Evolutionary conservation across 495 filamentous ascomycete genomes (phyloP).

Genomic region (Neurospora sp.): DNA sequence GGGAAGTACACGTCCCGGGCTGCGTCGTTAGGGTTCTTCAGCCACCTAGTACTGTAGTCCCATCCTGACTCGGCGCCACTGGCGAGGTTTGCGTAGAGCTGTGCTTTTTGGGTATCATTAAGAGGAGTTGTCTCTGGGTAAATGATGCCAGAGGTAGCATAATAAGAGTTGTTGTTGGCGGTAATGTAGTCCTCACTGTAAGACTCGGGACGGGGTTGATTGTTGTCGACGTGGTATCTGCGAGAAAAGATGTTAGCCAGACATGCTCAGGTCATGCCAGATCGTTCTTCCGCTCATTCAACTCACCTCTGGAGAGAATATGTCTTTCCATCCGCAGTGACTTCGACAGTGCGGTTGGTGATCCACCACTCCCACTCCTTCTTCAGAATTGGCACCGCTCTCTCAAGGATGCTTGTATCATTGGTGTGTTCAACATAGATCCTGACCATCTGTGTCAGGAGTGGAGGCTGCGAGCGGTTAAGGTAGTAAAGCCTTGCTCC

Average conservation of each 20-base stretch:
- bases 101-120: slow-evolving; percentile 27
- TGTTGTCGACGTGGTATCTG: slow-evolving; percentile 38
- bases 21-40: slow-evolving; percentile 33
- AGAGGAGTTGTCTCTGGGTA: slow-evolving; percentile 32
- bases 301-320: slow-evolving; percentile 34
- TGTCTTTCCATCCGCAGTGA: slow-evolving; percentile 23
- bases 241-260: background rate
- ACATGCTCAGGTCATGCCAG: background rate
- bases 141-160: slow-evolving; percentile 34
- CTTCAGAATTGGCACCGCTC: slow-evolving; percentile 36
- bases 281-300: background rate
- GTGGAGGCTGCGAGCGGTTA: slow-evolving; percentile 38
- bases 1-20: slow-evolving; percentile 39
- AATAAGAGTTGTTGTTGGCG: slow-evolving; percentile 37
- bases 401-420: slow-evolving; percentile 35
- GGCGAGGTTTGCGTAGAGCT: slow-evolving; percentile 36
- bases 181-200: slow-evolving; percentile 38
- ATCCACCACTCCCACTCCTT: slow-evolving; percentile 40
- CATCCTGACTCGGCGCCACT: slow-evolving; percentile 40
- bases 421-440: slow-evolving; percentile 40
- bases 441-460: slow-evolving; percentile 40
- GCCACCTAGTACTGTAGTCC: slow-evolving; percentile 35
- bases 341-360: slow-evolving; percentile 30
- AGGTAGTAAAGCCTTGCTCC: slow-evolving; percentile 39
- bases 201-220: slow-evolving; percentile 40